These are phyloP conservation scores for Trichophyton rubrum DNA, from an alignment of 2,329 filamentous ascomycete species.

Conservation along the genomic window DNA sequence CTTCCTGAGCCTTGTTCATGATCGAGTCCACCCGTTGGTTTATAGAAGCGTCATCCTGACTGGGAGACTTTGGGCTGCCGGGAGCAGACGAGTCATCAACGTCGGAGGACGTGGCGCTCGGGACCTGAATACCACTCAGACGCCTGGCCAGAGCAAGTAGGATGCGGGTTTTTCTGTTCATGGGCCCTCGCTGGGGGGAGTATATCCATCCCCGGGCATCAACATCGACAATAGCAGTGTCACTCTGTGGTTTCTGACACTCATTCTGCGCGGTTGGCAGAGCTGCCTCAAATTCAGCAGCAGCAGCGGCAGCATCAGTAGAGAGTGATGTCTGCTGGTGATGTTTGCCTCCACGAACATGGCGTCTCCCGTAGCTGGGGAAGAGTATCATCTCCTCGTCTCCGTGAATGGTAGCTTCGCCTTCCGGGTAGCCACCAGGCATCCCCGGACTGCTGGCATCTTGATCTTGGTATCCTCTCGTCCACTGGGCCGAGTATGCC, in stretches of 20 bases:
- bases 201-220: slow-evolving; percentile 96
- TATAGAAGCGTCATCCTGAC: slow-evolving; percentile 53
- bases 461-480: slow-evolving; percentile 35
- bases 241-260: slow-evolving; percentile 68
- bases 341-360: slow-evolving; percentile 38
- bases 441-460: slow-evolving; percentile 41
- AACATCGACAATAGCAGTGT: slow-evolving; percentile 79
- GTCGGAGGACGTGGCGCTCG: slow-evolving; percentile 30
- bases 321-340: not conserved
- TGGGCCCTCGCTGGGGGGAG: slow-evolving; percentile 66
- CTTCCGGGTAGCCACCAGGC: slow-evolving; percentile 70
- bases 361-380: slow-evolving; percentile 75
- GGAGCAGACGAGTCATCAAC: slow-evolving; percentile 33
- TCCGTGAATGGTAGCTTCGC: slow-evolving; percentile 64
- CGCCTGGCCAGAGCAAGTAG: slow-evolving; percentile 77
- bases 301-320: not conserved
- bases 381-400: slow-evolving; percentile 91
- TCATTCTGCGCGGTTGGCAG: slow-evolving; percentile 36
- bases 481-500: slow-evolving; percentile 48
- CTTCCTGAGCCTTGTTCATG: slow-evolving; percentile 59
- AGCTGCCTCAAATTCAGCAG: slow-evolving; percentile 17
- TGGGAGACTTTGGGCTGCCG: slow-evolving; percentile 38
- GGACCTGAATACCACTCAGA: slow-evolving; percentile 71
- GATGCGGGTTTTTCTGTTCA: slow-evolving; percentile 76
- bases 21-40: slow-evolving; percentile 65